Evolutionary conservation across 768 basidiomycete genomes (phyloP), one percentile per base, ranked within the genome.

Genomic region (Hygrophorus pudorinus): DNA sequence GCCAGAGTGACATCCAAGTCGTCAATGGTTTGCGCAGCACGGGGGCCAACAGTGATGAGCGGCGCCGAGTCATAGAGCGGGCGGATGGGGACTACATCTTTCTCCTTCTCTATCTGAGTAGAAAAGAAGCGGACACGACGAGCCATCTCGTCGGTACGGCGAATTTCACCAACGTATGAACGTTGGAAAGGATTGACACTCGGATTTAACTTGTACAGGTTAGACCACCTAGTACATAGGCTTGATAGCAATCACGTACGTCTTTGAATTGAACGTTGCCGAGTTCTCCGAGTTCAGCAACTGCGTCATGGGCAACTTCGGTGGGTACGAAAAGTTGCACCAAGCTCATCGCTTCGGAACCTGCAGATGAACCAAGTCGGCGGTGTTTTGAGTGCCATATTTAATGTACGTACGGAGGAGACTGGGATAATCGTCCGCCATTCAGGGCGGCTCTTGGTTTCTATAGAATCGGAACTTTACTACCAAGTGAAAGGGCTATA

Each of bases 181-280:
- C 96, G 88, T 72, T 99, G 94, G 70, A 98, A 99, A 13, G 94
- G 87, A 63, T 94, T 97, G 54, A 97, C 81, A 49, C 78, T 78
- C 10, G 93, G 89, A 64, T 98, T 98, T 53, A 98, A 68, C 93
- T 98, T 59, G 3, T 44, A 14, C 27, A 21, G 47, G 41, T 33
- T 45, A 49, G 52, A 45, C 32, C 27, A 10, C 36, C 20, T 20
- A 31, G 37, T 13, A 28, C 5, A 9, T 27, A 8, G 50, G 41
- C 10, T 5, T 45, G 12, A 27, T 8, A 24, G 18, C 29, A 13
- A 17, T 5, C 11, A 51, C 85, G 53, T 54, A 93, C 91, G 65
- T 99, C 96, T 68, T 93, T 94, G 67, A 98, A 96, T 60, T 98
- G 91, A 20, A 98, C 85, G 63, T 94, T 76, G 37, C 93, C 91